These are phyloP conservation scores for Podospora pseudocomata DNA, from an alignment of 495 filamentous ascomycete genomes.

Conservation along the genomic window DNA sequence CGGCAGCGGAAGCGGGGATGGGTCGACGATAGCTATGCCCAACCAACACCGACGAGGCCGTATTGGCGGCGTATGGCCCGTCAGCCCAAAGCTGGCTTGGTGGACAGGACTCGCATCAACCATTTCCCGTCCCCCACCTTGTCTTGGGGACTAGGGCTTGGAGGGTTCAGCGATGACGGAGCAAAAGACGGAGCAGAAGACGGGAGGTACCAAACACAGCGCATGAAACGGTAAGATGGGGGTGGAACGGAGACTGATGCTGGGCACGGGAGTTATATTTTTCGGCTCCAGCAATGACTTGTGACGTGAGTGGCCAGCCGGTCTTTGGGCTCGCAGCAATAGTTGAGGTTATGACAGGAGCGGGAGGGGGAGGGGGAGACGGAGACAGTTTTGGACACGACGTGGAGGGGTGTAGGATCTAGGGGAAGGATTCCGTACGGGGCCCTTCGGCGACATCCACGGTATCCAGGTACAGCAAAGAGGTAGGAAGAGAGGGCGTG, in stretches of 20 bases:
- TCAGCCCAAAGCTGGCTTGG: not conserved
- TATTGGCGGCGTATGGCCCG: constrained; percentile 8
- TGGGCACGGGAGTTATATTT: not conserved
- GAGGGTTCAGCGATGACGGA: not conserved
- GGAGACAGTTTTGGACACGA: not conserved
- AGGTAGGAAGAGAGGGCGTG: not conserved
- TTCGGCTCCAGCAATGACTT: not conserved
- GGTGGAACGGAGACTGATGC: not conserved
- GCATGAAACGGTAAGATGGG: not conserved
- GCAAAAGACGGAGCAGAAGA: not conserved
- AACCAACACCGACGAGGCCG: not conserved
- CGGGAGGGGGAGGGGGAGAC: not conserved
- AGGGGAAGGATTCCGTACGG: not conserved
- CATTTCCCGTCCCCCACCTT: constrained; percentile 4
- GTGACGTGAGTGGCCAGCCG: not conserved
- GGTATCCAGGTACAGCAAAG: no score
- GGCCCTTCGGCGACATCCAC: not conserved
- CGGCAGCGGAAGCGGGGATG: not conserved
- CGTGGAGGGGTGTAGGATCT: not conserved
- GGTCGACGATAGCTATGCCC: not conserved
- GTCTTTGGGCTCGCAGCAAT: not conserved
- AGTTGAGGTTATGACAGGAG: not conserved
- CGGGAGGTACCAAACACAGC: not conserved
- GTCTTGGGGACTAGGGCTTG: not conserved
- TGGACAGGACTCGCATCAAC: not conserved